Base-by-base conservation (phyloP, 2,329 filamentous ascomycete species). In the Aspergillus amoenus region DNA sequence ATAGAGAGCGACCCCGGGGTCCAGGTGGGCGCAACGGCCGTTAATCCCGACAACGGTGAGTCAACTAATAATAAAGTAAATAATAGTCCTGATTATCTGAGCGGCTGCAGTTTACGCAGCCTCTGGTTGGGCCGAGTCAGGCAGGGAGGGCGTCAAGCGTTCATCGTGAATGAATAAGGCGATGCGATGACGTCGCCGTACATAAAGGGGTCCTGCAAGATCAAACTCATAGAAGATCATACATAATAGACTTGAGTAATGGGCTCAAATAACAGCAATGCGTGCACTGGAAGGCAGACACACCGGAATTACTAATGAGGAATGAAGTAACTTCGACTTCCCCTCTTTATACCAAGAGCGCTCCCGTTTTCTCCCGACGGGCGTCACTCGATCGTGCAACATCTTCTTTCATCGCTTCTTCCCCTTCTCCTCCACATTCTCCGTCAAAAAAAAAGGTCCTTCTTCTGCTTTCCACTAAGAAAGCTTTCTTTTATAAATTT, bases 281-380 rank as follows among this genome's bases (percentile, higher is more conserved):
- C 34, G 15, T 15, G 34, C 34, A 15, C 15, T n/a, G 15, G 15
- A 37, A 9, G 6, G 17, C n/a, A 44, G 49, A 52, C 41, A 53
- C 51, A 53, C 51, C 51, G 43, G 51, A 46, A 54, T 54, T 45
- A 54, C 51, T 54, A 54, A 54, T 54, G 32, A 32, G 51, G 43
- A 40, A 47, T 47, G 41, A 41, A 39, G 46, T 15, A 37, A 37
- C 34, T 37, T 37, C 34, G 34, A 22, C 50, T 44, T 52, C 39
- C 50, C 41, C 50, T 52, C 43, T 46, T 40, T 54, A 32, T 21
- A 40, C 27, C 27, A 30, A 30, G 27, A 30, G 24, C 6, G 22
- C 18, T 22, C 21, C 51, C 51, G 51, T 39, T 45, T 54, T 54
- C 51, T 54, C 43, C 51, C 51, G 51, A 54, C 12, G 22, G 34